These are phyloP conservation scores for Hyparrhenia diplandra DNA, from an alignment of 176 grass and related monocot genomes.

Conservation along the genomic window DNA sequence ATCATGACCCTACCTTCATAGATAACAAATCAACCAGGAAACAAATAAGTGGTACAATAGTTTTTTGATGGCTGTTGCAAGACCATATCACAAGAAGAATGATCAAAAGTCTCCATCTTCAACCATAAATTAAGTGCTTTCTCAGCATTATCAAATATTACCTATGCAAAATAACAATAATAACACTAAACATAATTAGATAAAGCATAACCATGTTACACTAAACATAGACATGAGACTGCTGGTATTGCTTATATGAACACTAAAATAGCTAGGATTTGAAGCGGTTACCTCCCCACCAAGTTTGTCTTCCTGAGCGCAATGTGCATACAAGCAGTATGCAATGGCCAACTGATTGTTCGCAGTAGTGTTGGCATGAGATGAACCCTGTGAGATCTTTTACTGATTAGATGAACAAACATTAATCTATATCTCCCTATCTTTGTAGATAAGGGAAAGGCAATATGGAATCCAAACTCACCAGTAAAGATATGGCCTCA, in stretches of 20 bases:
- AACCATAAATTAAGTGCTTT: conserved; percentile 57
- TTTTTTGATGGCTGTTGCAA: conserved; percentile 18
- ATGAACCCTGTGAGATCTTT: conserved; percentile 43
- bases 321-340: conserved; percentile 71
- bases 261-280: not conserved
- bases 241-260: not conserved
- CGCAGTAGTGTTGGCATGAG: conserved; percentile 18
- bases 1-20: conserved; percentile 51
- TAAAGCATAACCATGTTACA: not conserved
- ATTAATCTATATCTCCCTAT: conserved; percentile 13
- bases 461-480: conserved; percentile 28
- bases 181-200: conserved; percentile 12
- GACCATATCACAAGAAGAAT: conserved; percentile 23
- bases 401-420: conserved; percentile 30
- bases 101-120: conserved; percentile 23
- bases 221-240: not conserved
- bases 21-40: conserved; percentile 76
- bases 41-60: conserved; percentile 67
- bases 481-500: conserved; percentile 84
- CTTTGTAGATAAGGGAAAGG: conserved; percentile 11
- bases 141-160: conserved; percentile 45
- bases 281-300: conserved; percentile 45
- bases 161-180: conserved; percentile 40
- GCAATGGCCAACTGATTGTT: conserved; percentile 64
- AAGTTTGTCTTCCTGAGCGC: conserved; percentile 70